These are phyloP conservation scores for Lactarius akahatsu DNA, from an alignment of 768 basidiomycete genomes.

Conservation along the genomic window DNA sequence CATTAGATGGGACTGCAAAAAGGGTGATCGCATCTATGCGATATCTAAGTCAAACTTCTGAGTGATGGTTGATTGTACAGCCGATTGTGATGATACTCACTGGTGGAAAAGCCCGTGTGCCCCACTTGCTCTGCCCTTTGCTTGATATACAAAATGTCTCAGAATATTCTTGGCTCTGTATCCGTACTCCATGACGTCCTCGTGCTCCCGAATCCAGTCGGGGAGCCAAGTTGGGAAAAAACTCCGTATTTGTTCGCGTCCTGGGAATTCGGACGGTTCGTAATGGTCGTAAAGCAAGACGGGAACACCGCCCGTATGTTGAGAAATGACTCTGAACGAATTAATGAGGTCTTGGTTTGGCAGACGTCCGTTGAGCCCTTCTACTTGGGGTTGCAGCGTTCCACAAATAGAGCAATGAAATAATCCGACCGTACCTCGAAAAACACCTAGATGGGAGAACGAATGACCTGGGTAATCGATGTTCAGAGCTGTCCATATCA, in stretches of 20 bases:
- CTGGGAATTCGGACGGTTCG: constrained; percentile 46
- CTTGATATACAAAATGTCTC: constrained; percentile 72
- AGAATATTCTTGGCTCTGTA: constrained; percentile 64
- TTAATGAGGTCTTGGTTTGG: constrained; percentile 97
- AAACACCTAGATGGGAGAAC: constrained; percentile 93
- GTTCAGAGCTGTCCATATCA: constrained; percentile 93
- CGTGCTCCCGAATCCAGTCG: constrained; percentile 41
- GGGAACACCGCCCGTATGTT: constrained; percentile 72
- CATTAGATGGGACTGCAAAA: constrained; percentile 80
- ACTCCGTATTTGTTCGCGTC: constrained; percentile 33
- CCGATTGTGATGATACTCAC: constrained; percentile 42
- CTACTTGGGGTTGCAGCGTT: constrained; percentile 42
- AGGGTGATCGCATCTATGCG: constrained; percentile 93
- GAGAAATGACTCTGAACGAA: constrained; percentile 69
- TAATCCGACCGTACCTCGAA: constrained; percentile 63
- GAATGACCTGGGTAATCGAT: constrained; percentile 97
- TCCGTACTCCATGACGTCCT: constrained; percentile 50
- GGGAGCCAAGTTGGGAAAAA: constrained; percentile 50
- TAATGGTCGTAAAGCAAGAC: constrained; percentile 79
- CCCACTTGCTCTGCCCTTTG: constrained; percentile 78
- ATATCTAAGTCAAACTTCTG: constrained; percentile 52
- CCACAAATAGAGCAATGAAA: neutral
- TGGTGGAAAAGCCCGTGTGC: constrained; percentile 88
- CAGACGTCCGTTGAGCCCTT: constrained; percentile 91
- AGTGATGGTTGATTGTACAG: neutral